Base-by-base conservation (phyloP, 2,329 filamentous ascomycete species). In the Aureobasidium leucospermi region DNA sequence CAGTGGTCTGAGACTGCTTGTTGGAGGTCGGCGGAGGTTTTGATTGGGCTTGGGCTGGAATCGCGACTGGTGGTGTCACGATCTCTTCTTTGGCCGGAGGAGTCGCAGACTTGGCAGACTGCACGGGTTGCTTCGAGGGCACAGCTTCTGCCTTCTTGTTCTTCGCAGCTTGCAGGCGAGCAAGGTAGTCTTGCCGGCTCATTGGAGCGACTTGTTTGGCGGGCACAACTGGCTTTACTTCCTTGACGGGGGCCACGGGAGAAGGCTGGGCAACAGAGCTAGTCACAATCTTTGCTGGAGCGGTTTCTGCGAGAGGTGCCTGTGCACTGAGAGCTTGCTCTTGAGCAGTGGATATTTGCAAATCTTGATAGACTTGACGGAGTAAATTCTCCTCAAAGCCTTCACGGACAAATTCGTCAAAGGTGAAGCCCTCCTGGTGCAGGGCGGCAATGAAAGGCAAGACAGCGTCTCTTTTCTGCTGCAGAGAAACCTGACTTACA, bases 141-240 rank as follows among this genome's bases (percentile, higher is more conserved):
- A 61, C 55, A 19, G 51, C 46, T 46, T 67, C 65, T 2, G 69
- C 66, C 57, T 86, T 88, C 36, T 83, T 82, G 55, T 80, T 81
- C 70, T 89, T 91, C 1, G 83, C 85, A n/a, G 88, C 88, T 58
- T 91, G 78, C 59, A 91, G 79, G 51, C 86, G 84, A 4, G 88
- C 88, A 61, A 93, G 89, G 43, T 89, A 84, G 64, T 90, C 88
- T 65, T 89, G 89, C 23, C 89, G 81, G 67, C 88, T 85, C 63
- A 88, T 52, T 29, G 65, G 61, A 9, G 59, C 51, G 7, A 43
- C 42, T 42, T 63, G 52, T 39, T 64, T 63, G 32, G 60, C 48
- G 29, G 63, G 65, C 6, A 60, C 31, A 16, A 60, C 28, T 34
- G 55, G 16, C 23, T 42, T 55, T 11, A 41, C 15, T 7, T 60